Evolutionary conservation across 495 filamentous ascomycete genomes (phyloP).

Genomic region (Hypoxylon perforatum): DNA sequence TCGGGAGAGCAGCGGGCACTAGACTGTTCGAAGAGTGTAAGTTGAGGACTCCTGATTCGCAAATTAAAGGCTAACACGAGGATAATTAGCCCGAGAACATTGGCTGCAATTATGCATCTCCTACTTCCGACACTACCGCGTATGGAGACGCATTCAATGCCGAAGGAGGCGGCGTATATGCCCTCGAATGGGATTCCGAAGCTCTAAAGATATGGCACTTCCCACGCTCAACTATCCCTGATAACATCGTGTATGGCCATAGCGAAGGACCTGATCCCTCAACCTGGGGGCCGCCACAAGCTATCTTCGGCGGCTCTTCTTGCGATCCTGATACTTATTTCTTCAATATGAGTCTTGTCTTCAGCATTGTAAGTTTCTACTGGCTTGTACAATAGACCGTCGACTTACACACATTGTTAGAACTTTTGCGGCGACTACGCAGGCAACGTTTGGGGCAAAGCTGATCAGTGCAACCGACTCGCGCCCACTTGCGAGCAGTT

Average conservation of each 20-base stretch:
- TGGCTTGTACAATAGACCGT: neutral
- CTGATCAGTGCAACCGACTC: constrained; percentile 52
- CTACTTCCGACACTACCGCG: constrained; percentile 40
- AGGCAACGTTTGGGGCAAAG: constrained; percentile 66
- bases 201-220: constrained; percentile 80
- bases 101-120: constrained; percentile 43
- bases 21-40: constrained; percentile 41
- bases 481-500: constrained; percentile 69
- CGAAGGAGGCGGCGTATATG: constrained; percentile 71
- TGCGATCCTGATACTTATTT: constrained; percentile 42
- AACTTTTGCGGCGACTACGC: constrained; percentile 92
- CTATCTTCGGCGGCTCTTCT: constrained; percentile 40
- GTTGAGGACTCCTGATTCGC: neutral
- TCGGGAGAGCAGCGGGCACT: constrained; percentile 43
- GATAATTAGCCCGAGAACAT: constrained; percentile 25
- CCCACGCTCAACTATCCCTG: constrained; percentile 68
- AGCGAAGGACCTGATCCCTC: constrained; percentile 66
- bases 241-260: constrained; percentile 57
- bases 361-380: constrained; percentile 37
- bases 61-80: constrained; percentile 8
- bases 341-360: constrained; percentile 45
- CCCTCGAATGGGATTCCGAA: constrained; percentile 70
- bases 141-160: constrained; percentile 76
- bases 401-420: constrained; percentile 23
- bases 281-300: constrained; percentile 69